Evolutionary conservation across 345 rosid species (phyloP), one percentile per base, ranked within the genome.

Genomic region (Lepidium didymum): DNA sequence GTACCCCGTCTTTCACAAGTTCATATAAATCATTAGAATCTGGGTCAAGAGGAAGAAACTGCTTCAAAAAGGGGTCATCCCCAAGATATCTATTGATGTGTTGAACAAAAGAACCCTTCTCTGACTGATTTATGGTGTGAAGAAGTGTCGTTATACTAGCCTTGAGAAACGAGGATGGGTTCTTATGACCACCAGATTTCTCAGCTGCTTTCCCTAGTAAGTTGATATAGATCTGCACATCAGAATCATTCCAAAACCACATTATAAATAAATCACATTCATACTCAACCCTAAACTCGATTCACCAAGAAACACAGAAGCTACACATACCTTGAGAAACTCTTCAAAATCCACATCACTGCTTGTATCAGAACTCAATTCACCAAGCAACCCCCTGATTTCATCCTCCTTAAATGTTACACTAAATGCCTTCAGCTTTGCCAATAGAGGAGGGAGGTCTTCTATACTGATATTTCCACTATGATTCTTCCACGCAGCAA

Each of bases 31-130:
- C 93, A 66, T 85, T 85, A 61, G 96, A 60, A 40, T 82, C 66
- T 18, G 93, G 92, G 67, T 90, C 86, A 45, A 92, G 46, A n/a
- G 98, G 98, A 77, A 90, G 93, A 77, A 88, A 92, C 72, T 92
- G 89, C 84, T 85, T 85, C 52, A 92, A 59, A 59, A 92, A 92
- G 6, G 90, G 87, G 52, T 92, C 97, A 62, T 92, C 97, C 45
- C 86, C 81, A 56, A 92, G 96, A 75, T 84, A 92, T 77, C 85
- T 90, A 69, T 92, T 92, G 82, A 92, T 88, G 72, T 92, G 98
- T 61, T 80, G 85, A 75, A 92, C 91, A 79, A 88, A 92, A 73
- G 88, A 80, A 27, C 81, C 79, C 72, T 85, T 88, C 82, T 92
- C 97, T 3, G 96, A 87, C 77, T 82, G 86, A 52, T 72, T 79